A percentile compares a stretch with the other conserved stretches of the same genome.
phyloP scores from a whole-genome alignment of 2,329 filamentous ascomycete species.

The Tolypocladium inflatum region DNA sequence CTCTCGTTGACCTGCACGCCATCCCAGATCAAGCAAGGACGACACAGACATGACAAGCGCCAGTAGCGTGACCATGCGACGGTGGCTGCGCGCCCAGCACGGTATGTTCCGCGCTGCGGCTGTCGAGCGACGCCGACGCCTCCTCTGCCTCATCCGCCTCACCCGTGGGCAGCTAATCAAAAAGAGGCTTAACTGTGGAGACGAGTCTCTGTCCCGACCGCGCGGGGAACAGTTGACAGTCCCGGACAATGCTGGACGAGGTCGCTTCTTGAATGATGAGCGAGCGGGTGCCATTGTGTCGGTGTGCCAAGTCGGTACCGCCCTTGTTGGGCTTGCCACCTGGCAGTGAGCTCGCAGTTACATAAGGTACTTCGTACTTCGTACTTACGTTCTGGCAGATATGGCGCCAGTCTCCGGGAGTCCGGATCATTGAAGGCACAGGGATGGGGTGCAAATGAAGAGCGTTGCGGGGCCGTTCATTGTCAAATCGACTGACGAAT shows the following conservation, averaged over 20 bases:
- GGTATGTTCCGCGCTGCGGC: conserved; percentile 4
- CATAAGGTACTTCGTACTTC: no score
- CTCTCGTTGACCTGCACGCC: neutral
- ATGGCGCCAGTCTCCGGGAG: neutral
- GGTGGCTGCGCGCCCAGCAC: neutral
- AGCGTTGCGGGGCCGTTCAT: neutral
- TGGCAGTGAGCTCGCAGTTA: neutral
- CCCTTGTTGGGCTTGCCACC: neutral
- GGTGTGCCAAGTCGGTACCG: neutral
- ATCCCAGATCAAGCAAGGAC: neutral
- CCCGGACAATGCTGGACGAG: neutral
- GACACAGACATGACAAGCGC: neutral
- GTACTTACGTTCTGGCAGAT: neutral
- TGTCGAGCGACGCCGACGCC: neutral
- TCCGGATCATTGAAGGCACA: neutral
- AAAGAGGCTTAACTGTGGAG: neutral
- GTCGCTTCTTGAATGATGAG: neutral
- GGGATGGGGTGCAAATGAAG: neutral
- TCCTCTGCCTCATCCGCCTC: conserved; percentile 1
- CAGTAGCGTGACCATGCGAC: conserved; percentile 2
- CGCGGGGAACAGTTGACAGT: neutral
- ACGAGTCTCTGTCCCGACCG: neutral
- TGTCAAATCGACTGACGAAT: neutral
- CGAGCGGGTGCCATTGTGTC: neutral
- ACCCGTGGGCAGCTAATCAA: conserved; percentile 3